Base-by-base conservation (phyloP, 371 early-diverging fungal genomes). In the Dinochytrium kinnereticum region DNA sequence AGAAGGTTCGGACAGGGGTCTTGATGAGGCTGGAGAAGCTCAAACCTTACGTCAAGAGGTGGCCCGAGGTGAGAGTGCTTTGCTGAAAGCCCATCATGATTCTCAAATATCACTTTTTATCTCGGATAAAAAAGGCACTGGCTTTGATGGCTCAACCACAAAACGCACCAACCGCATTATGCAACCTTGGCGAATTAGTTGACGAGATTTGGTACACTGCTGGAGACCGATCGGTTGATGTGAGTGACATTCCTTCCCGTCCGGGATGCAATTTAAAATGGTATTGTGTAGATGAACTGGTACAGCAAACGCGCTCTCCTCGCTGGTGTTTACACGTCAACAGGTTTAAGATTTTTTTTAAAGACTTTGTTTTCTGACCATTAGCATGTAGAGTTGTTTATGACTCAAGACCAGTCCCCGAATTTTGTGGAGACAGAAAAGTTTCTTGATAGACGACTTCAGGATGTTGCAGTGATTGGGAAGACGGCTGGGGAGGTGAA, bases 141-240 rank as follows among this genome's bases (percentile, higher is more conserved):
- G 91, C 94, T 0, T 81, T 95, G 40, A 88, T 96, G 89, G 92
- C 91, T 0, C 90, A 87, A 61, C 92, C 97, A 68, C 84, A 86
- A 65, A 94, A 95, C 76, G 82, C 92, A 1, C 82, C 89, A 2
- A 82, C 87, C 84, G 90, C 95, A 0, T 71, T 93, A 55, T 79
- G 81, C 15, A 89, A 93, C 59, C 79, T 96, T 40, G 87, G 81
- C 34, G 87, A 87, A 59, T 85, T 95, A 55, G 91, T 90, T 0
- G 94, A 95, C 78, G 93, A 94, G 74, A 90, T 96, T 61, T 94
- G 95, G 93, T 90, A 88, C 75, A 84, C 92, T 67, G 93, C 97
- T 28, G 97, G 95, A 21, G 97, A 96, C 72, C 82, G 86, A 71
- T 92, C 93, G 64, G 85, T 88, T 21, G 93, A 93, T 81, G 94